Base-by-base conservation (phyloP, 192 early-diverging fungal species). In the Diversispora epigaea region DNA sequence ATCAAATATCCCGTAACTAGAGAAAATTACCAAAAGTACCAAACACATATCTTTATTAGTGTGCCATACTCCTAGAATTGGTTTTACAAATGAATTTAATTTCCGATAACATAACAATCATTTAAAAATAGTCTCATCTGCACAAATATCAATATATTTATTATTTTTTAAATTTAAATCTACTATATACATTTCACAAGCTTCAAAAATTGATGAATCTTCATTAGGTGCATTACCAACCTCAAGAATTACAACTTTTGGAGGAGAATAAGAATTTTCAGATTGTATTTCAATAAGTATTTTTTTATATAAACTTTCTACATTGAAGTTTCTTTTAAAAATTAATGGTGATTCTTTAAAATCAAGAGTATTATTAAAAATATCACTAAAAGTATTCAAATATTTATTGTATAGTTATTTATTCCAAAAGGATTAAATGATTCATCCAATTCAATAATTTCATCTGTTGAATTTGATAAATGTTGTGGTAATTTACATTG, bases 201-300 rank as follows among this genome's bases (percentile, higher is more conserved):
- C 0, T 15, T 14, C 25, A 70, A 56, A 70, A 41, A 70, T 55
- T 6, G 41, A n/a, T 40, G 54, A 6, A 70, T 70, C n/a, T 25
- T 5, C 21, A 12, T 39, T 70, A 45, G 68, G 32, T 40, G 21
- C 22, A 41, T 9, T 9, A 41, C 32, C 68, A 56, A 39, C 25
- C n/a, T 70, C 52, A 40, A 70, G 25, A 55, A 70, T 70, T n/a
- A 70, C 25, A 15, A 70, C 39, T 55, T 70, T 50, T 17, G 22
- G 50, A 41, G 47, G 22, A 14, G 17, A 21, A 21, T 17, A 15
- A 17, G 39, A 11, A 39, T 41, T 43, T 45, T 41, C 64, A 12
- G 12, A 46, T 70, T 57, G 25, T 15, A 63, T 15, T 17, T 5
- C 4, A 63, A 39, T 63, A 43, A 40, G n/a, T 15, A 71, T 57